A percentile compares a stretch with the other conserved stretches of the same genome.
These are phyloP conservation scores for Phytophthora pluvialis DNA, from an alignment of 352 stramenopile species.

Conservation along the genomic window DNA sequence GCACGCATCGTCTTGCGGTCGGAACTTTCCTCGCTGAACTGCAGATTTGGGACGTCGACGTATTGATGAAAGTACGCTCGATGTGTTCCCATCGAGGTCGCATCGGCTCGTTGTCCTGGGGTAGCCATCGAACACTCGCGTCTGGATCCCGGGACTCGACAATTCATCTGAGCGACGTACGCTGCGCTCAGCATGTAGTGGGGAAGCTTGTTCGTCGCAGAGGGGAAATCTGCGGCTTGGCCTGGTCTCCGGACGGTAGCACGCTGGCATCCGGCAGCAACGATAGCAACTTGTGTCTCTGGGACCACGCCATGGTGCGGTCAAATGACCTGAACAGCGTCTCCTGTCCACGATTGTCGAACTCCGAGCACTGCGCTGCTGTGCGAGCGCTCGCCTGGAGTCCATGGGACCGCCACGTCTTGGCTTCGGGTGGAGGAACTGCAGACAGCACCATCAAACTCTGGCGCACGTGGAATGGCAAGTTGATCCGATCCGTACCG, in stretches of 20 bases:
- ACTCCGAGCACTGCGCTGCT: constrained; percentile 93
- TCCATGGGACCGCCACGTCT: constrained; percentile 93
- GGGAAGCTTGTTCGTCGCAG: constrained; percentile 83
- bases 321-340: not conserved
- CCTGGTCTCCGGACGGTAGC: constrained; percentile 94
- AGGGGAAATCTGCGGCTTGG: constrained; percentile 96
- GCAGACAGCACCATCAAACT: constrained; percentile 97
- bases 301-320: constrained; percentile 63
- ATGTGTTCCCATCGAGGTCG: constrained; percentile 91
- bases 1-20: constrained; percentile 79
- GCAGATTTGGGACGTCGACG: constrained; percentile 95
- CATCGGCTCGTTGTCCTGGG: constrained; percentile 94
- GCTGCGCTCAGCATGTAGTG: constrained; percentile 54
- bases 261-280: constrained; percentile 95
- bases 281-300: constrained; percentile 96
- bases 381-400: constrained; percentile 98
- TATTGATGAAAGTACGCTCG: constrained; percentile 82
- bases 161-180: constrained; percentile 78
- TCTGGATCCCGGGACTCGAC: constrained; percentile 92
- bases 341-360: constrained; percentile 44
- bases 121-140: constrained; percentile 75
- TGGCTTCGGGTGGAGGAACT: constrained; percentile 95
- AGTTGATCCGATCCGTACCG: constrained; percentile 92
- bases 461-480: constrained; percentile 91
- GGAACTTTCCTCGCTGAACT: constrained; percentile 90